phyloP scores from a whole-genome alignment of 768 basidiomycete genomes.

The Lentinula boryana region DNA sequence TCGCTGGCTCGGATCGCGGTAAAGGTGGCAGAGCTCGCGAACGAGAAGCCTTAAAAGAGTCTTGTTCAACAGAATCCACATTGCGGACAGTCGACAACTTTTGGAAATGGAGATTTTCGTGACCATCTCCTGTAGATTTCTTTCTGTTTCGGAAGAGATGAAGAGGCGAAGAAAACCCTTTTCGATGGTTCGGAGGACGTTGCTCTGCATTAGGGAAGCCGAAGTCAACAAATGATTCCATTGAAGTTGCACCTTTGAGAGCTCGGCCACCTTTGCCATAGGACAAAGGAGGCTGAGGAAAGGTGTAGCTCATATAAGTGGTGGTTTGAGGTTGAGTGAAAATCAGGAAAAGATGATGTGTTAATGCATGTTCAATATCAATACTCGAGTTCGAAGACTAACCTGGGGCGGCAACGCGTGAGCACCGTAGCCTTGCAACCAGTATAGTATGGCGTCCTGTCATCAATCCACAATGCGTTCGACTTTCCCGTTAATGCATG shows the following conservation, averaged over 20 bases:
- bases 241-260: not conserved
- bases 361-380: too few species aligned
- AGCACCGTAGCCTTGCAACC: not conserved
- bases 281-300: not conserved
- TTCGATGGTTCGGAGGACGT: not conserved
- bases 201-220: not conserved
- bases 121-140: constrained; percentile 2
- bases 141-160: not conserved
- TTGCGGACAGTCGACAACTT: not conserved
- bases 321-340: not conserved
- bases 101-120: not conserved
- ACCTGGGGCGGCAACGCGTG: not conserved
- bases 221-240: constrained; percentile 6
- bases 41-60: not conserved
- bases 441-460: not conserved
- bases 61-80: not conserved
- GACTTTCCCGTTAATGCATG: too few species aligned
- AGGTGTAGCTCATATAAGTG: not conserved
- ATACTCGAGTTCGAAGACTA: not conserved
- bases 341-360: not conserved
- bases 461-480: too few species aligned
- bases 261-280: not conserved
- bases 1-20: not conserved
- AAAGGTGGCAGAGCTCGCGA: constrained; percentile 2
- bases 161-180: not conserved